Base-by-base conservation (phyloP, 176 grass and related monocot genomes). In the Panicum miliaceum region DNA sequence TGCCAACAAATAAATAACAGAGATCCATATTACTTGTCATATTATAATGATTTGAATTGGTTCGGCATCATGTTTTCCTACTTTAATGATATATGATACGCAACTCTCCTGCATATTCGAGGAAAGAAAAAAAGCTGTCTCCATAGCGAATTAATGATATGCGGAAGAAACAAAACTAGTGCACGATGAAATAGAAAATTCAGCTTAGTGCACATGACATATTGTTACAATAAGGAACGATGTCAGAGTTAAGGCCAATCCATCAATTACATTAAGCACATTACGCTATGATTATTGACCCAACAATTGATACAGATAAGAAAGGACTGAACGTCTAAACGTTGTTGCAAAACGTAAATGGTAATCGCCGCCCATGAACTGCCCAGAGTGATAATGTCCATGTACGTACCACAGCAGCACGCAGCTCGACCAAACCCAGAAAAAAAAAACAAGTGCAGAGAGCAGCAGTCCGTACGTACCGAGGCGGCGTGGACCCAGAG, bases 401-500 rank as follows among this genome's bases (percentile, higher is more conserved):
- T n/a, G n/a, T n/a, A n/a, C n/a, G n/a, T n/a, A n/a, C n/a, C 32
- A 62, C 41, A 43, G 23, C n/a, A 26, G n/a, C 72, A 40, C 56
- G 56, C 43, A 68, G 50, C 7, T 37, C 7, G 51, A 54, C n/a
- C 41, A 63, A 82, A n/a, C 53, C 35, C 47, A 89, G 12, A 41
- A 7, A 76, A 56, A 4, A 35, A 81, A 76, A 27, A 5, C n/a
- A 77, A 40, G 27, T 72, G 73, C 64, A 48, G 54, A 38, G 10
- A 72, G 47, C 42, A 78, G 68, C 57, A 70, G 12, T 8, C 41
- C n/a, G 14, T 14, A 54, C 87, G 47, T 87, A 94, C 92, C 84
- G 76, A 86, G 22, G 69, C 81, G 23, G 87, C 66, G 80, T 98
- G 87, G 71, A 98, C 85, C 96, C 96, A 98, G 29, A 98, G 90